Percentiles rank a stretch among this genome's conserved stretches.
Conservation (phyloP, 208 protist genomes). For the Trypanosoma scelopori region DNA sequence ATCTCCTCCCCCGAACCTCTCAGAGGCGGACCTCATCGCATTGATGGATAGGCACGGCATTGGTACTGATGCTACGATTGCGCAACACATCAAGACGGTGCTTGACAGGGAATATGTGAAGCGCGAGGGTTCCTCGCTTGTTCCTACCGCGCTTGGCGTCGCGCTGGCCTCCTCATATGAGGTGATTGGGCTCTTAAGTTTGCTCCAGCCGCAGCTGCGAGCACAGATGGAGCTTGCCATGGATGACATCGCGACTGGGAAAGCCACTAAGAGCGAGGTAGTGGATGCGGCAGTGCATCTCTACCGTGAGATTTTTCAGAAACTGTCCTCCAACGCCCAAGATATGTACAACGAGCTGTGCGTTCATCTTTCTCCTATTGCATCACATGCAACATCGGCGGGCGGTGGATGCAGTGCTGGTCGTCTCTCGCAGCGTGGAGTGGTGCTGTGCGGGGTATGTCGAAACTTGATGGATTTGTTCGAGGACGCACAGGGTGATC, state of each 20-base stretch:
- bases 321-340: conserved; percentile 37
- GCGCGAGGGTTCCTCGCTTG: conserved; percentile 73
- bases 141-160: conserved; percentile 94
- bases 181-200: conserved; percentile 87
- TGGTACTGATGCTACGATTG: conserved; percentile 99
- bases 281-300: conserved; percentile 71
- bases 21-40: conserved; percentile 97
- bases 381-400: background rate
- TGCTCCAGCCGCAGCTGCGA: conserved; percentile 91
- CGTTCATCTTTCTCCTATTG: conserved; percentile 37
- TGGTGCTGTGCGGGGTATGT: conserved; percentile 60
- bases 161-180: conserved; percentile 96
- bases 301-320: conserved; percentile 80
- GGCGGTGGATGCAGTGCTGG: background rate
- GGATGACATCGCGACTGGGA: conserved; percentile 76
- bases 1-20: conserved; percentile 91
- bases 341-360: conserved; percentile 59
- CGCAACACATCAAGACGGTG: conserved; percentile 98
- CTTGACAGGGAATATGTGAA: conserved; percentile 91
- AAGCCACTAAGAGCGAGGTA: conserved; percentile 76
- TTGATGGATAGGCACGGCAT: conserved; percentile 98
- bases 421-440: conserved; percentile 26
- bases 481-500: conserved; percentile 48
- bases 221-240: conserved; percentile 95
- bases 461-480: conserved; percentile 53